These are phyloP conservation scores for Phytopythium mirpurense DNA, from an alignment of 352 stramenopile genomes.

Conservation along the genomic window DNA sequence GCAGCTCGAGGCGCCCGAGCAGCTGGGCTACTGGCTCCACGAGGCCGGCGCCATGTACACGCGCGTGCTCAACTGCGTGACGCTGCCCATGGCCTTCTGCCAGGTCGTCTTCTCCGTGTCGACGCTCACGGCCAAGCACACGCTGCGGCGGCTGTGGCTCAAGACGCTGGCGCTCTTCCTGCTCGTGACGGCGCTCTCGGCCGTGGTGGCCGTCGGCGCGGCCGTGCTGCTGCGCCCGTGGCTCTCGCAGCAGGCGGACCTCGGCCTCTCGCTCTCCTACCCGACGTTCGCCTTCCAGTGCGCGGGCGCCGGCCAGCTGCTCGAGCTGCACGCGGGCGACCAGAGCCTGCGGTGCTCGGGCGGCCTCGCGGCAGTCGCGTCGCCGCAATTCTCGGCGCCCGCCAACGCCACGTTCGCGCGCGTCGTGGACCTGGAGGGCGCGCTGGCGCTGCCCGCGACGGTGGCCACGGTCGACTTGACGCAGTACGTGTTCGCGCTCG, in stretches of 20 bases:
- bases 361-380: conserved; percentile 11
- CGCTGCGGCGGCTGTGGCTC: conserved; percentile 35
- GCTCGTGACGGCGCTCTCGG: conserved; percentile 22
- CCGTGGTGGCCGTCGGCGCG: conserved; percentile 19
- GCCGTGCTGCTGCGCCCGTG: conserved; percentile 23
- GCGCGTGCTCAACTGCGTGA: conserved; percentile 45
- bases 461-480: conserved; percentile 36
- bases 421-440: conserved; percentile 34
- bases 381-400: conserved; percentile 1
- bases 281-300: conserved; percentile 58
- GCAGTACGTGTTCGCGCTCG: conserved; percentile 36
- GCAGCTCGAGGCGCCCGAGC: conserved; percentile 19
- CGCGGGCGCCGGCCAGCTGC: conserved; percentile 31
- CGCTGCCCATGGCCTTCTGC: conserved; percentile 57
- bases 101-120: conserved; percentile 52
- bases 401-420: conserved; percentile 50
- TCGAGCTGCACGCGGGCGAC: conserved; percentile 17
- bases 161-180: conserved; percentile 35
- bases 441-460: conserved; percentile 34
- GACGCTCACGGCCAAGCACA: conserved; percentile 34
- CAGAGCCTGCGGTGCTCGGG: conserved; percentile 29
- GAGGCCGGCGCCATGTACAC: conserved; percentile 49
- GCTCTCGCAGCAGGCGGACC: conserved; percentile 26
- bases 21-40: conserved; percentile 54
- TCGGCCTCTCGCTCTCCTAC: conserved; percentile 21